A percentile compares a stretch with the other conserved stretches of the same genome.
phyloP scores from a whole-genome alignment of 371 early-diverging fungal genomes.

The Mortierella polycephala region DNA sequence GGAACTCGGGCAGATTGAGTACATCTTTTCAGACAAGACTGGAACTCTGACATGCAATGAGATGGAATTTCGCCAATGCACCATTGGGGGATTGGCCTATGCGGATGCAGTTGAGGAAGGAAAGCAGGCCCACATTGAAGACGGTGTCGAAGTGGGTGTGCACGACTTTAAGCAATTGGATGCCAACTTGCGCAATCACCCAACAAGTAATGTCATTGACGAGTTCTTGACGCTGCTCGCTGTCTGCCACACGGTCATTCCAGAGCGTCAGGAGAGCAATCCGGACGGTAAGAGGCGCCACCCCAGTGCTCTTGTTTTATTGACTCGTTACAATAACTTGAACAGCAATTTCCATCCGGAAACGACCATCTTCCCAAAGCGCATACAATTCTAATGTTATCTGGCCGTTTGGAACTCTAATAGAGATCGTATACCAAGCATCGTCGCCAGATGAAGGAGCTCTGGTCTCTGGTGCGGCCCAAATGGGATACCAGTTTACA shows the following conservation, averaged over 20 bases:
- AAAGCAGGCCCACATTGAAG: conserved; percentile 73
- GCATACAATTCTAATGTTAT: no score
- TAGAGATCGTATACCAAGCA: conserved; percentile 58
- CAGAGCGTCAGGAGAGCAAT: conserved; percentile 78
- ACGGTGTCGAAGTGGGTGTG: conserved; percentile 71
- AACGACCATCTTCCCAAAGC: no score
- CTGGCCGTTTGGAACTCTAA: not conserved
- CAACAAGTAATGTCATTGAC: conserved; percentile 71
- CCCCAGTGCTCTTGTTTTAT: no score
- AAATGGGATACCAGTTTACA: no score
- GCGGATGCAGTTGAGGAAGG: conserved; percentile 79
- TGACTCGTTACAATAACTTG: no score
- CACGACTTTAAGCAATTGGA: conserved; percentile 75
- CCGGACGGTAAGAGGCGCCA: conserved; percentile 50
- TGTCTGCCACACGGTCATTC: conserved; percentile 97
- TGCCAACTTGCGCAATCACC: conserved; percentile 71
- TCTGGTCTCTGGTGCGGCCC: conserved; percentile 57
- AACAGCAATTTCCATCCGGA: no score
- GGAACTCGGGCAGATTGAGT: conserved; percentile 94
- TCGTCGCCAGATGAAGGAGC: conserved; percentile 87
- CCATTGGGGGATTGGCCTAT: conserved; percentile 81
- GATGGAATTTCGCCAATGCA: conserved; percentile 84
- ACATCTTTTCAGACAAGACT: conserved; percentile 96
- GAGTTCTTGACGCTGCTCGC: conserved; percentile 88
- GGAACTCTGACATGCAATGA: conserved; percentile 96